Evolutionary conservation across 495 filamentous ascomycete species (phyloP).

Genomic region (Penicillium tannophilum): DNA sequence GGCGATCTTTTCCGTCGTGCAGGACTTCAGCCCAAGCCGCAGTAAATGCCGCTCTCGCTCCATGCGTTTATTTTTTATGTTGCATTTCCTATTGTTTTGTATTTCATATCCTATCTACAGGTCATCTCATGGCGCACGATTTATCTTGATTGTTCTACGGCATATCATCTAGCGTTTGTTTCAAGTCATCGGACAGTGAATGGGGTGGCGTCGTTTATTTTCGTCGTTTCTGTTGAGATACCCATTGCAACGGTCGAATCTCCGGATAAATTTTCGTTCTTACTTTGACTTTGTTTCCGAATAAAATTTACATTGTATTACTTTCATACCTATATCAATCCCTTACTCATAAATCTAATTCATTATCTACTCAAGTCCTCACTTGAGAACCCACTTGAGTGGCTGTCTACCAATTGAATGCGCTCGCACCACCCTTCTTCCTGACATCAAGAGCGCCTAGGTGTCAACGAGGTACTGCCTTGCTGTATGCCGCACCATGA

Average conservation of each 20-base stretch:
- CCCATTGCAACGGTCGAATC: slow-evolving; percentile 21
- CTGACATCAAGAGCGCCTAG: no score
- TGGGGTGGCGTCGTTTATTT: slow-evolving; percentile 18
- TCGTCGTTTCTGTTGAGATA: slow-evolving; percentile 26
- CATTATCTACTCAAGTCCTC: no score
- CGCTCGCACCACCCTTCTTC: no score
- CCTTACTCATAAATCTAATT: no score
- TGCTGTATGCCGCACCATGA: no score
- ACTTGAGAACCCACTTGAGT: no score
- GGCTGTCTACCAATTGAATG: no score
- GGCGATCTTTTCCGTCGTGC: slow-evolving; percentile 47
- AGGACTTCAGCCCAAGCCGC: slow-evolving; percentile 31
- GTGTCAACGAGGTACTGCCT: no score
- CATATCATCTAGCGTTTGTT: slow-evolving; percentile 10
- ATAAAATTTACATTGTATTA: no score
- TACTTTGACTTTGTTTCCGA: no score
- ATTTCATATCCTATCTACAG: not conserved
- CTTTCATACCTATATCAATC: no score
- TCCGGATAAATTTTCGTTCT: no score
- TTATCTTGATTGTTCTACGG: slow-evolving; percentile 11
- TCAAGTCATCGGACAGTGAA: slow-evolving; percentile 2
- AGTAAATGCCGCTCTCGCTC: slow-evolving; percentile 10
- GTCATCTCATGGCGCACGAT: slow-evolving; percentile 17
- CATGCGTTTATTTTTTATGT: not conserved
- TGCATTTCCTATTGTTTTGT: not conserved